Conservation (phyloP, 1,139 yeast species). For the Candida sanyaensis region DNA sequence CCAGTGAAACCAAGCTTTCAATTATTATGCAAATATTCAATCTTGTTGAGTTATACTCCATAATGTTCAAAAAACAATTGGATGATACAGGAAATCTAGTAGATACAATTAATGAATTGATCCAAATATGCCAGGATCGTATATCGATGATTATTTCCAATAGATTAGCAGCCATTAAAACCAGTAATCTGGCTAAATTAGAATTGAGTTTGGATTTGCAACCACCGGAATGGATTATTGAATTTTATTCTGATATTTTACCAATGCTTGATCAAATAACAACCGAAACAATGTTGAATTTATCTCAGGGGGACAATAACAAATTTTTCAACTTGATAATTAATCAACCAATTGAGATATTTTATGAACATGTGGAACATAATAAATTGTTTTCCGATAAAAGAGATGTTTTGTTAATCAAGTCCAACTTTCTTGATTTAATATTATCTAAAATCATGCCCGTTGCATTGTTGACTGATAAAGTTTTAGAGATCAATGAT, state of each 20-base stretch:
- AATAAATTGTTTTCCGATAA: conserved; percentile 27
- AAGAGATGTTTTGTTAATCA: conserved; percentile 44
- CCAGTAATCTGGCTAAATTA: conserved; percentile 42
- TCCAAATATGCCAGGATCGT: conserved; percentile 38
- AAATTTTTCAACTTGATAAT: conserved; percentile 40
- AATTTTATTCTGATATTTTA: conserved; percentile 52
- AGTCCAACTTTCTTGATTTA: conserved; percentile 61
- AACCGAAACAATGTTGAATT: conserved; percentile 39
- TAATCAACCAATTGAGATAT: conserved; percentile 50
- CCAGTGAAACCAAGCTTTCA: conserved; percentile 61
- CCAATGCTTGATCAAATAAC: conserved; percentile 49
- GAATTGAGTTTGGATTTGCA: conserved; percentile 52
- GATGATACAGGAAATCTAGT: conserved; percentile 20
- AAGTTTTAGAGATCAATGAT: conserved; percentile 40
- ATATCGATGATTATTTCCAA: conserved; percentile 41
- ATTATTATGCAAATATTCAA: conserved; percentile 60
- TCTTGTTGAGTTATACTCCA: conserved; percentile 63
- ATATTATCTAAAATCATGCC: conserved; percentile 58
- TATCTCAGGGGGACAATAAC: conserved; percentile 32
- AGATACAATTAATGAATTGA: conserved; percentile 26
- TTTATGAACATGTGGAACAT: conserved; percentile 34
- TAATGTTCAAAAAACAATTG: conserved; percentile 64
- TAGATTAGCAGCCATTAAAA: conserved; percentile 41
- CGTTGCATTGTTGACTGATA: conserved; percentile 37
- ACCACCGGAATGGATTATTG: conserved; percentile 75